Evolutionary conservation across 192 early-diverging fungal species (phyloP).

Genomic region (Linnemannia schmuckeri): DNA sequence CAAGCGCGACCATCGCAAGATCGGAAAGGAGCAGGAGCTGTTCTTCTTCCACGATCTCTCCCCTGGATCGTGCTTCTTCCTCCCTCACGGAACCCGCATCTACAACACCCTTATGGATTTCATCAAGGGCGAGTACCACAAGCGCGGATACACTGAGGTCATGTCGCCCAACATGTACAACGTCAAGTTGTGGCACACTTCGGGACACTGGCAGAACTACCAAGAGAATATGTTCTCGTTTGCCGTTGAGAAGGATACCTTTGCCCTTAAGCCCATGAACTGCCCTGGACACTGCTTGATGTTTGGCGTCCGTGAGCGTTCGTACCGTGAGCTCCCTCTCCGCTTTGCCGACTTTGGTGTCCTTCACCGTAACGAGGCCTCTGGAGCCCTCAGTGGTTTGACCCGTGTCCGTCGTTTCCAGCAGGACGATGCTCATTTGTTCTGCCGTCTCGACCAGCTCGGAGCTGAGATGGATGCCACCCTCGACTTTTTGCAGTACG

Average conservation of each 20-base stretch:
- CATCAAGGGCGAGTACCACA: conserved; percentile 89
- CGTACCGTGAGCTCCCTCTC: conserved; percentile 95
- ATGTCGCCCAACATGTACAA: conserved; percentile 99
- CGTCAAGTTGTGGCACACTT: conserved; percentile 95
- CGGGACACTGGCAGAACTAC: conserved; percentile 98
- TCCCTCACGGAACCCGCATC: conserved; percentile 96
- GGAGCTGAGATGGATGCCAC: conserved; percentile 84
- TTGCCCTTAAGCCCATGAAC: conserved; percentile 99
- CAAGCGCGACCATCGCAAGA: conserved; percentile 97
- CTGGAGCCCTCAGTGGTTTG: conserved; percentile 93
- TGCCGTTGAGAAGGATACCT: conserved; percentile 97
- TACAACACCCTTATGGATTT: conserved; percentile 96
- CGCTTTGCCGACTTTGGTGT: conserved; percentile 99
- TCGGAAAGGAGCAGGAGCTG: conserved; percentile 97
- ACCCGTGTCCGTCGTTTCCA: conserved; percentile 99
- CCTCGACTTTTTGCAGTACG: conserved; percentile 90
- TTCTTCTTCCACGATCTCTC: conserved; percentile 98
- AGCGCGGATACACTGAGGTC: conserved; percentile 97
- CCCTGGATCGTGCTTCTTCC: conserved; percentile 94
- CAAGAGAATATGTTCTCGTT: conserved; percentile 97
- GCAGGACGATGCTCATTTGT: conserved; percentile 99
- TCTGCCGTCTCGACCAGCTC: conserved; percentile 92
- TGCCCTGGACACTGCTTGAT: conserved; percentile 99
- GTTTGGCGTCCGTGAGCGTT: conserved; percentile 93
- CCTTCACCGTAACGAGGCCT: conserved; percentile 94